Evolutionary conservation across 257 asterid genomes (phyloP), one percentile per base, ranked within the genome.

Genomic region (Penstemon davidsonii): DNA sequence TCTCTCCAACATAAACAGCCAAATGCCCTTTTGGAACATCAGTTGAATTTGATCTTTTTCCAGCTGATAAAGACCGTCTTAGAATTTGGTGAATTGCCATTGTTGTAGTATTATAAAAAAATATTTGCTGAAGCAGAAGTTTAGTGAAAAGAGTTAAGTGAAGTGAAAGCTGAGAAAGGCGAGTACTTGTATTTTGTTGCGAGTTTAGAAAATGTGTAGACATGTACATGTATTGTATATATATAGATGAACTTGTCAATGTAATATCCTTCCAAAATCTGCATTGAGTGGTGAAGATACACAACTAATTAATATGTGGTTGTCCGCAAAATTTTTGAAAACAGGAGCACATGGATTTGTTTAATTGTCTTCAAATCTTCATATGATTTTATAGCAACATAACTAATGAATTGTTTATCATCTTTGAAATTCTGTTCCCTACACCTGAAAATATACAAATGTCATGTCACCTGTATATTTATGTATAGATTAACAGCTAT

Each of bases 1-100:
- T n/a, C 43, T 78, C 73, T 10, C 83, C 83, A 53, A 75, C 81
- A 73, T 72, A 78, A 41, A 78, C 77, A 7, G 71, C 78, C 13
- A 70, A 55, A 39, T 69, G 40, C 4, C 83, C 79, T 19, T 75
- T 78, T 0, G 79, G 81, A 12, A 72, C 73, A 4, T 72, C 43
- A 36, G 57, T 18, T 55, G 60, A 55, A 13, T 3, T 2, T 49
- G 46, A 47, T 47, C 46, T 36, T 4, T 47, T 64, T 47, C 55
- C 58, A 4, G 7, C 38, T 1, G 59, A 64, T 3, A 40, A 58
- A 8, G 45, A 12, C 18, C 64, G 45, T 58, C 11, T 50, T 33
- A 64, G 58, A 1, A 33, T 47, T 3, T 19, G 11, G 54, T 8
- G 55, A 15, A 62, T 18, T 18, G 67, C 67, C 52, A 62, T 62